phyloP scores from a whole-genome alignment of 2,329 filamentous ascomycete species.

The Ploettnerulaceae sp. region DNA sequence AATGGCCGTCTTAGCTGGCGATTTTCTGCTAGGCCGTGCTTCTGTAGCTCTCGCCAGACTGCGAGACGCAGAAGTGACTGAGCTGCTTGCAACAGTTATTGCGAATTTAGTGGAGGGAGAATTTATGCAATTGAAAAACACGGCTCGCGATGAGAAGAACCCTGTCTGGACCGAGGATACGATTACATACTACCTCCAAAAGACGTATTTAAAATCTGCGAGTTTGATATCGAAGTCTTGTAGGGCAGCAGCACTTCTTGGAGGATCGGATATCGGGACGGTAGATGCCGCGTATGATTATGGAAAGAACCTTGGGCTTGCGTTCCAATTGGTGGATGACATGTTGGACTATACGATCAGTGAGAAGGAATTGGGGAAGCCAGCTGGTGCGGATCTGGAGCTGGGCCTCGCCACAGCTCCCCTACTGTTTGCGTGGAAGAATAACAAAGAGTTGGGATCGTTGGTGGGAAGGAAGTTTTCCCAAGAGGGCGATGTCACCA shows the following conservation, averaged over 20 bases:
- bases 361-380: slow-evolving; percentile 83
- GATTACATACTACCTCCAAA: slow-evolving; percentile 90
- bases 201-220: slow-evolving; percentile 96
- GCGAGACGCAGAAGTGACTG: slow-evolving; percentile 88
- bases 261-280: slow-evolving; percentile 68
- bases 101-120: slow-evolving; percentile 97
- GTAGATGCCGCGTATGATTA: slow-evolving; percentile 91
- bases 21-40: slow-evolving; percentile 87
- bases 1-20: slow-evolving; percentile 96
- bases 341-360: slow-evolving; percentile 94
- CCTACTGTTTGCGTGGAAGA: slow-evolving; percentile 91
- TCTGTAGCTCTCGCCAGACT: slow-evolving; percentile 89
- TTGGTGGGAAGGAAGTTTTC: slow-evolving; percentile 90
- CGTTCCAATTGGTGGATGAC: slow-evolving; percentile 96
- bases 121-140: slow-evolving; percentile 99
- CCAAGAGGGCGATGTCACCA: slow-evolving; percentile 75
- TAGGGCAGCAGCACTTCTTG: slow-evolving; percentile 80
- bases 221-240: slow-evolving; percentile 96
- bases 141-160: slow-evolving; percentile 76
- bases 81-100: slow-evolving; percentile 92
- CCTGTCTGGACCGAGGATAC: slow-evolving; percentile 85
- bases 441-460: slow-evolving; percentile 74
- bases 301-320: slow-evolving; percentile 87
- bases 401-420: slow-evolving; percentile 91
- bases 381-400: slow-evolving; percentile 88